phyloP scores from a whole-genome alignment of 1,284 basidiomycete species.

The Fistulina hepatica region DNA sequence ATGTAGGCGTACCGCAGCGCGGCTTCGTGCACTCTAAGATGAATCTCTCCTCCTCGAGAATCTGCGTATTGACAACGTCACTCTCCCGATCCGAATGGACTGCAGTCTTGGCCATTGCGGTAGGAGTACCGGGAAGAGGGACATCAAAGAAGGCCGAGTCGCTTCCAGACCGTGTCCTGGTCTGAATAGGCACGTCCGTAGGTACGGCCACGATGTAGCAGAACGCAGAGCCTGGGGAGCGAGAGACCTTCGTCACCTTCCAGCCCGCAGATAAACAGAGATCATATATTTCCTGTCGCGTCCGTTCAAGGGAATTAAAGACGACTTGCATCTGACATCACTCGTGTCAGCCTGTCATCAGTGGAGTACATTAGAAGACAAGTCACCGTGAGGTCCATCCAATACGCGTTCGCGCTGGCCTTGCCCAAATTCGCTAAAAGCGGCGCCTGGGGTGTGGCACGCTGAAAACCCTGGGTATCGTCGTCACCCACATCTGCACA shows the following conservation, averaged over 20 bases:
- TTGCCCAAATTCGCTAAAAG: conserved; percentile 60
- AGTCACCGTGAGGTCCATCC: conserved; percentile 59
- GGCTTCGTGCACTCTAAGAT: conserved; percentile 28
- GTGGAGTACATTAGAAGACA: background rate
- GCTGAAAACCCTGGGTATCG: conserved; percentile 34
- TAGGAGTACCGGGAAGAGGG: conserved; percentile 4
- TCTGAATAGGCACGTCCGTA: conserved; percentile 31
- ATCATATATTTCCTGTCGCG: conserved; percentile 49
- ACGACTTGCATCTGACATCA: conserved; percentile 60
- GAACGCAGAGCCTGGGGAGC: conserved; percentile 50
- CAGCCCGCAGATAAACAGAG: conserved; percentile 54
- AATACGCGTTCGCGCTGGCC: conserved; percentile 59
- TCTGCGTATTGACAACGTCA: background rate
- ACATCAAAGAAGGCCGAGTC: conserved; percentile 22
- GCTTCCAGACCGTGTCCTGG: conserved; percentile 17
- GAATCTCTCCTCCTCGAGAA: conserved; percentile 7
- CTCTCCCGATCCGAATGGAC: conserved; percentile 1
- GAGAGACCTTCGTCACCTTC: conserved; percentile 49
- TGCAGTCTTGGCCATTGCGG: too few species aligned
- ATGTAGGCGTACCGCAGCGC: conserved; percentile 45
- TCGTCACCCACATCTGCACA: conserved; percentile 37
- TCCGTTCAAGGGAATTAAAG: conserved; percentile 64
- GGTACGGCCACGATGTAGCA: conserved; percentile 58
- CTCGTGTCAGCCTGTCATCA: too few species aligned
- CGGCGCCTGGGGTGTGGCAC: conserved; percentile 40